A percentile compares a stretch with the other conserved stretches of the same genome.
Evolutionary conservation across 2,329 filamentous ascomycete genomes (phyloP).

Genomic region (Fusarium succisae): DNA sequence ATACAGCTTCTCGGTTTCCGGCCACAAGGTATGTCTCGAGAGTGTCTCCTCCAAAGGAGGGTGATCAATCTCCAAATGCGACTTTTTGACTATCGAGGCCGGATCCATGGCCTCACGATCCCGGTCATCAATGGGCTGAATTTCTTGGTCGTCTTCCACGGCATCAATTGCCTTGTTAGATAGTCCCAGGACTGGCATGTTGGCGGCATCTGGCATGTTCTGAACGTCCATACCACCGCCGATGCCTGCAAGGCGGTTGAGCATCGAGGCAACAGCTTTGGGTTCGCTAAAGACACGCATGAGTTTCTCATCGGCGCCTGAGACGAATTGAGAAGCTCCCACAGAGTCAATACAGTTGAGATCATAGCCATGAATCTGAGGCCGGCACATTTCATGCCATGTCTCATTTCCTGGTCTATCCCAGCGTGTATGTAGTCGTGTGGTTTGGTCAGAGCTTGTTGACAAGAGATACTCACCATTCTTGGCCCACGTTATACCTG

Average conservation of each 20-base stretch:
- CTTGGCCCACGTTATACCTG: constrained; percentile 84
- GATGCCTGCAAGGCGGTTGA: constrained; percentile 74
- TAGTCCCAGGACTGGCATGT: constrained; percentile 92
- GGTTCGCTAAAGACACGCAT: constrained; percentile 94
- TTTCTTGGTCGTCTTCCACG: constrained; percentile 60
- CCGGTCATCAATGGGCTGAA: constrained; percentile 55
- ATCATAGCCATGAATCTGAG: constrained; percentile 98
- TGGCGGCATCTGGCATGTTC: constrained; percentile 83
- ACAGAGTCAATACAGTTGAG: constrained; percentile 91
- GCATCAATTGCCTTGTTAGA: constrained; percentile 91
- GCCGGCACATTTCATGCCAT: constrained; percentile 96
- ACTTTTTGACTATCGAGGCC: constrained; percentile 64
- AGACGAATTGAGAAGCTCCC: constrained; percentile 80
- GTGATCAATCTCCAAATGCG: constrained; percentile 71
- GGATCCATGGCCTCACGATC: constrained; percentile 65
- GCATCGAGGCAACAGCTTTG: constrained; percentile 79
- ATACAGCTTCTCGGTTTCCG: constrained; percentile 95
- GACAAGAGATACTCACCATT: constrained; percentile 87
- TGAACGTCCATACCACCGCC: constrained; percentile 49
- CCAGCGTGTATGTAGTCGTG: constrained; percentile 86
- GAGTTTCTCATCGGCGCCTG: constrained; percentile 97
- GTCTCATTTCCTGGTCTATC: constrained; percentile 59
- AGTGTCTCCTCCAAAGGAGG: constrained; percentile 92
- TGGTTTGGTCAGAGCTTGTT: constrained; percentile 92
- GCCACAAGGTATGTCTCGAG: constrained; percentile 91